Conservation (phyloP, 2,329 filamentous ascomycete genomes). For the Neocucurbitaria cava region DNA sequence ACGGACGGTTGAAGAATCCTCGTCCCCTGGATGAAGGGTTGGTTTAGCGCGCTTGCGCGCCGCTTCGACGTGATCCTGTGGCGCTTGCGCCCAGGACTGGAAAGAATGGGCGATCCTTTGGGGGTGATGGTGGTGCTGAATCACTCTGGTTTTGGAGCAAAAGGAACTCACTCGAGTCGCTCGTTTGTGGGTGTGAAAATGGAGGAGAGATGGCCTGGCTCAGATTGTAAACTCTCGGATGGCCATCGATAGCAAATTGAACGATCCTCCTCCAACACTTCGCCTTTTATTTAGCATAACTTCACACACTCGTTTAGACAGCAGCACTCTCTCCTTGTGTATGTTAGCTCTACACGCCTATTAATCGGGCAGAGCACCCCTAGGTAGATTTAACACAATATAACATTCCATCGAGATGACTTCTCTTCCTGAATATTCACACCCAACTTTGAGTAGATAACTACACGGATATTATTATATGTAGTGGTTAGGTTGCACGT, state of each 20-base stretch:
- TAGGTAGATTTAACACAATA: constrained; percentile 19
- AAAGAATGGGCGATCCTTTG: constrained; percentile 17
- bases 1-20: constrained; percentile 46
- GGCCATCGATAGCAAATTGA: constrained; percentile 36
- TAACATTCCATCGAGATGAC: constrained; percentile 2
- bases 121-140: constrained; percentile 17
- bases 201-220: constrained; percentile 24
- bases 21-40: constrained; percentile 50
- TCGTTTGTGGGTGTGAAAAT: constrained; percentile 22
- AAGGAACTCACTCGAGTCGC: constrained; percentile 13
- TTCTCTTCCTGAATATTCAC: not conserved
- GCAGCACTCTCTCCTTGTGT: constrained; percentile 21
- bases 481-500: constrained; percentile 12
- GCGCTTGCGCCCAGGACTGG: constrained; percentile 39
- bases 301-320: constrained; percentile 19
- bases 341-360: constrained; percentile 10
- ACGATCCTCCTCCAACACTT: constrained; percentile 23
- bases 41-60: constrained; percentile 42
- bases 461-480: not conserved
- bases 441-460: not conserved
- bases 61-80: constrained; percentile 43
- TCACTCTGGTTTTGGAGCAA: constrained; percentile 9
- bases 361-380: constrained; percentile 16
- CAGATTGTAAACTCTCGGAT: constrained; percentile 1
- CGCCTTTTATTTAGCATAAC: constrained; percentile 7